Evolutionary conservation across 371 early-diverging fungal species (phyloP), one percentile per base, ranked within the genome.

Genomic region (Syncephalastrum contaminatum): DNA sequence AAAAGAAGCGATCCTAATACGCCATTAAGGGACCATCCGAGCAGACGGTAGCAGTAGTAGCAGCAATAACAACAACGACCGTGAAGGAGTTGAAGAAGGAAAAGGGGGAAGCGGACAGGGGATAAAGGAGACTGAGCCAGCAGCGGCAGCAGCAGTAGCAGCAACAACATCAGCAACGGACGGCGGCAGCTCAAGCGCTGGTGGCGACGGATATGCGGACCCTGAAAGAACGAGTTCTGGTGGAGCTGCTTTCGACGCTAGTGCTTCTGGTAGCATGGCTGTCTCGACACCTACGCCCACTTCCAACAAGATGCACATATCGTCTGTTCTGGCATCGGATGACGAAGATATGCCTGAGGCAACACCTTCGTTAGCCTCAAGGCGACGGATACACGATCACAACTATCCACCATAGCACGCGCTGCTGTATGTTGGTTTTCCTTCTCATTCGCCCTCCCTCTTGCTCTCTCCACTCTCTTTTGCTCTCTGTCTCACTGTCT

Each of bases 401-500:
- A 40, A 6, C 20, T 44, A 27, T 53, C 36, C 36, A 8, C 24
- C 19, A 18, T 44, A 22, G 18, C 7, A 16, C 19, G 12, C 5
- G 16, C 19, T 46, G 20, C 21, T 14, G 12, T 5, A 18, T 13
- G 2, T 18, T 15, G 18, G 3, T 19, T 51, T 5, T 51, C 39
- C 39, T 51, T 53, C 13, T 8, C 22, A 18, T 18, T 43, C 15
- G 22, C 30, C 5, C 16, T 51, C 24, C 25, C 41, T 19, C 25
- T 40, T 25, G 13, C 40, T 42, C 53, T 22, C 20, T 41, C 25
- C 20, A 25, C 43, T 51, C 54, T 36, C 27, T 43, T 42, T 19
- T 39, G 41, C 52, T 48, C 49, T 63, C 16, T 54, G 54, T 54
- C 24, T 54, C 43, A 43, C 52, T 47, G 42, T 39, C 36, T 15